Base-by-base conservation (phyloP, 179 eudicot species). In the Camellia oleifera region DNA sequence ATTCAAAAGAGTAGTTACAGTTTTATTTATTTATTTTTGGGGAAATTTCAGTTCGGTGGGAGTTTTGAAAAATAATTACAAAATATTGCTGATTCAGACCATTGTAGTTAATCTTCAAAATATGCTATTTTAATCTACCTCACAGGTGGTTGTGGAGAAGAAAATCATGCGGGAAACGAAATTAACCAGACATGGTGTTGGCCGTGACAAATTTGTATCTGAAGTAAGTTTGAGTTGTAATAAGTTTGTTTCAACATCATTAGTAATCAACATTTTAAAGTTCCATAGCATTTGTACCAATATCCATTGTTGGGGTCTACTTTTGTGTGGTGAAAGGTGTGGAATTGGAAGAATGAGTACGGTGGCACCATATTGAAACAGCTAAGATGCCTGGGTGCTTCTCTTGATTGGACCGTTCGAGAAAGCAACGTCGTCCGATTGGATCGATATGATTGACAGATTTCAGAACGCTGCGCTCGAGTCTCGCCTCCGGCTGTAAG, bases 101-200 rank as follows among this genome's bases (percentile, higher is more conserved):
- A 65, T 40, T 15, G 63, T 1, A 12, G 50, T 12, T 26, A n/a
- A 26, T 77, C 14, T 52, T 66, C 13, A 66, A 63, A 18, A 44
- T 17, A 15, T 40, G 11, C 8, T 32, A 11, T 76, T 70, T 60
- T 64, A 20, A n/a, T 67, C 44, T 58, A 13, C 46, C 40, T 79
- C 78, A 54, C 85, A 96, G 99, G 99, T 96, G 72, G 99, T 96
- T 60, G 99, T 96, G 82, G 99, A 96, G 84, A 96, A 94, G 83
- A 96, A 94, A 82, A 87, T 96, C 11, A 94, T 91, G 98, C 88
- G 99, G 75, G 99, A 94, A 83, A 84, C 83, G 83, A 84, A 88
- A 66, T 78, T 81, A 78, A 94, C 98, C 15, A 91, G 99, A 79
- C 99, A 96, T 80, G 94, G 94, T 83, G 84, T 95, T 83, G 97